Evolutionary conservation across 2,329 filamentous ascomycete genomes (phyloP), one percentile per base, ranked within the genome.

Genomic region (Dichotomopilus funicola): DNA sequence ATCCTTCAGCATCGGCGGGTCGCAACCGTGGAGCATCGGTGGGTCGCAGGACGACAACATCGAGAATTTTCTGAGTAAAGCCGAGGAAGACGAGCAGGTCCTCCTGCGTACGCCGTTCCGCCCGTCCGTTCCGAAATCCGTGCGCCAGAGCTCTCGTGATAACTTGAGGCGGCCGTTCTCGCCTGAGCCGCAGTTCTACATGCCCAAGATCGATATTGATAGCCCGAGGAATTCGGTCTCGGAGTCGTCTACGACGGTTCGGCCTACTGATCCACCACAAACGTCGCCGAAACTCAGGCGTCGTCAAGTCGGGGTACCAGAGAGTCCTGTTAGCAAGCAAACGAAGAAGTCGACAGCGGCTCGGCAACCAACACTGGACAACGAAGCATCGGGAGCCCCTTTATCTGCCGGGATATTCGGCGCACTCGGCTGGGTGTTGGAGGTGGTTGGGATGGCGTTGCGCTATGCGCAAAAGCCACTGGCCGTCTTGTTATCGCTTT

Each of bases 401-500:
- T 27, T 75, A 3, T 73, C 74, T 0, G 63, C 65, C 2, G 69
- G 71, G 6, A 6, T 78, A 6, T 72, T 73, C 53, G 68, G 73
- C 43, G 67, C 71, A 2, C 56, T 74, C 5, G 65, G 67, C 19
- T 88, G 85, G 76, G 56, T 73, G 3, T 59, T 80, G 2, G 80
- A 80, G 35, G 73, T 88, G 12, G 58, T 87, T 10, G 73, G 73
- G 5, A 76, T 84, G 53, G 79, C 83, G 2, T 75, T 89, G 49
- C 74, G 77, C 13, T 80, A 83, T 53, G 72, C 84, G 3, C 86
- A 88, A 67, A 83, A 80, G 45, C 78, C 88, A 0, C 71, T 90
- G 31, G 82, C 82, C 6, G 72, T 85, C 56, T 66, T 82, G 1
- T 68, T 90, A 10, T 78, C 85, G 10, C 66, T 83, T 45, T 86